These are phyloP conservation scores for Epichloe aotearoae DNA, from an alignment of 2,329 filamentous ascomycete species.

Conservation along the genomic window DNA sequence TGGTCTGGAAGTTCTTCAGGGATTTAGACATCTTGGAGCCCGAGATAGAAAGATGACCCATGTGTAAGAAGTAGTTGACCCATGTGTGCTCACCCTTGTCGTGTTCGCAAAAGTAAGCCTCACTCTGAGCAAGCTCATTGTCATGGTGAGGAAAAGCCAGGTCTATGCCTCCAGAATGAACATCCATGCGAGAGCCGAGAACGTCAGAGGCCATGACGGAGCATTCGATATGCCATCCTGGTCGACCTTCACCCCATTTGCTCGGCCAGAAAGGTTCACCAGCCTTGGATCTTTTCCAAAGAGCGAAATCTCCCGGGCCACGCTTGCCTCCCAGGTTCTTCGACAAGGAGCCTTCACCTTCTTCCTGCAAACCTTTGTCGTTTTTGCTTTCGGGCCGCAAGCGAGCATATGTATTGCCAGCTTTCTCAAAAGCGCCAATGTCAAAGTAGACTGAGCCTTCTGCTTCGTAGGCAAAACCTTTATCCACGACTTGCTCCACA, in stretches of 20 bases:
- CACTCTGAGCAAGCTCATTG: slow-evolving; percentile 82
- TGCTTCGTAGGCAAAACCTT: slow-evolving; percentile 70
- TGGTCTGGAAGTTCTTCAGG: slow-evolving; percentile 91
- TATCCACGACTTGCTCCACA: slow-evolving; percentile 68
- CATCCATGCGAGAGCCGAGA: slow-evolving; percentile 75
- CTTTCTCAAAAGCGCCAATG: slow-evolving; percentile 71
- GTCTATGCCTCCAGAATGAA: slow-evolving; percentile 87
- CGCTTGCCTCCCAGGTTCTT: slow-evolving; percentile 54
- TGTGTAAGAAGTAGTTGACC: slow-evolving; percentile 94
- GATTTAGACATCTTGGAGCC: slow-evolving; percentile 95
- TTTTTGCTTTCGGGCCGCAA: slow-evolving; percentile 76
- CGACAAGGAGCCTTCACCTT: slow-evolving; percentile 75
- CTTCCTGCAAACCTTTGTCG: slow-evolving; percentile 70
- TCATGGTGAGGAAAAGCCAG: slow-evolving; percentile 86
- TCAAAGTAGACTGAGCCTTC: slow-evolving; percentile 94
- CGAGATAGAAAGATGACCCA: slow-evolving; percentile 75
- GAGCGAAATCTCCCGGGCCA: slow-evolving; percentile 69
- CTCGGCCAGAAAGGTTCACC: slow-evolving; percentile 87
- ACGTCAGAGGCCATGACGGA: slow-evolving; percentile 87
- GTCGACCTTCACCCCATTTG: slow-evolving; percentile 75
- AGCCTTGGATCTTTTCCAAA: slow-evolving; percentile 87
- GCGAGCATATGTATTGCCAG: slow-evolving; percentile 73
- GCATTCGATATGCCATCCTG: slow-evolving; percentile 97
- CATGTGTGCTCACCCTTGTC: slow-evolving; percentile 51
- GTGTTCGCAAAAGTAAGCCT: slow-evolving; percentile 60